Conservation (phyloP, 164 flowering plant species). For the Litsea cubeba region DNA sequence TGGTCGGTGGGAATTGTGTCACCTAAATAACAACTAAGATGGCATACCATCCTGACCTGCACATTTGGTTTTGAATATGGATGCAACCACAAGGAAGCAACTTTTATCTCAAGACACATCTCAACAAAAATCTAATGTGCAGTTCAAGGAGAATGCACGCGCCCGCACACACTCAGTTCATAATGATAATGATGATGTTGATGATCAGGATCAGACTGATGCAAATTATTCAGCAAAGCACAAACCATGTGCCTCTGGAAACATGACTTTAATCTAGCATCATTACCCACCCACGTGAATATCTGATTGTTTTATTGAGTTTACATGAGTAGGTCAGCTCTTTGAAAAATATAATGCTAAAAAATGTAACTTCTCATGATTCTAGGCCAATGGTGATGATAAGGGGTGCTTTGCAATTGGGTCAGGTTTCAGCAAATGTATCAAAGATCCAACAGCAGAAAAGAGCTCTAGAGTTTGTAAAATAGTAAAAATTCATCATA, state of each 20-base stretch:
- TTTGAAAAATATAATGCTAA: too few species aligned
- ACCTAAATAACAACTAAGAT: too few species aligned
- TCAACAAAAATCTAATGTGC: neutral
- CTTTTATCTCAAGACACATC: neutral
- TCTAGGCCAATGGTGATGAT: too few species aligned
- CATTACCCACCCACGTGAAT: conserved; percentile 11
- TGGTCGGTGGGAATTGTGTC: neutral
- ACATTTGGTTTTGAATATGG: neutral
- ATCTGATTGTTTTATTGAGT: too few species aligned
- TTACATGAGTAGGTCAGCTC: too few species aligned
- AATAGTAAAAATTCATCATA: too few species aligned
- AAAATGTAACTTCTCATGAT: too few species aligned
- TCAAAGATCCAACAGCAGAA: too few species aligned
- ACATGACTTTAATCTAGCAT: neutral
- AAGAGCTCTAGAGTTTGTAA: too few species aligned
- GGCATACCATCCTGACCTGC: neutral
- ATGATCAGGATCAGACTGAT: conserved; percentile 33
- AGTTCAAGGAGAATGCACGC: neutral
- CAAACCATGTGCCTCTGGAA: conserved; percentile 9
- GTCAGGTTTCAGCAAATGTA: too few species aligned
- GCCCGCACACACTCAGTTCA: neutral
- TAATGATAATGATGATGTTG: neutral
- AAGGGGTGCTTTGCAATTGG: too few species aligned
- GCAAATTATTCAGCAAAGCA: conserved; percentile 30
- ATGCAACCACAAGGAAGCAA: neutral